Evolutionary conservation across 495 filamentous ascomycete genomes (phyloP).

Genomic region (Daldinia vernicosa): DNA sequence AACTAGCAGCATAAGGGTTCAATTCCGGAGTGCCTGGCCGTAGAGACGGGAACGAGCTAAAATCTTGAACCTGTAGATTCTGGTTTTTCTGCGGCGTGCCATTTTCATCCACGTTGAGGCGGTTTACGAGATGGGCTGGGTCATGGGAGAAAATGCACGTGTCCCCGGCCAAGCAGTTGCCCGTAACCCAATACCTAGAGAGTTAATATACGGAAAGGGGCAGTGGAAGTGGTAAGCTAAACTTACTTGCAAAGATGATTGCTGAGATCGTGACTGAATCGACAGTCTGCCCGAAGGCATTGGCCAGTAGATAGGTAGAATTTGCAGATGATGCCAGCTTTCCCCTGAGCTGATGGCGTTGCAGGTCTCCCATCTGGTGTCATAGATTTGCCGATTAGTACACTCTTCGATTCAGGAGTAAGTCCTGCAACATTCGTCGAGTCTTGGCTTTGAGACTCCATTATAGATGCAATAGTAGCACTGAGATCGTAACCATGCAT

Average conservation of each 20-base stretch:
- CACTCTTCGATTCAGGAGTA: conserved; percentile 61
- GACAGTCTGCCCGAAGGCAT: conserved; percentile 93
- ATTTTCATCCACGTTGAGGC: conserved; percentile 69
- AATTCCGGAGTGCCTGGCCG: conserved; percentile 70
- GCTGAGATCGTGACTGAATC: conserved; percentile 95
- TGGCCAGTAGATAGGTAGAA: conserved; percentile 93
- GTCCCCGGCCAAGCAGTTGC: conserved; percentile 92
- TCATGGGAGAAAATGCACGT: conserved; percentile 99
- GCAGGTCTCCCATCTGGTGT: conserved; percentile 72
- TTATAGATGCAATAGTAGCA: conserved; percentile 85
- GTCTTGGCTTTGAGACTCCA: conserved; percentile 66
- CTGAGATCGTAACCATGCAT: conserved; percentile 91
- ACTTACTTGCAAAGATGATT: conserved; percentile 98
- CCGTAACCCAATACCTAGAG: conserved; percentile 91
- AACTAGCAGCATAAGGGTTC: conserved; percentile 61
- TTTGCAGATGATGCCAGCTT: conserved; percentile 90
- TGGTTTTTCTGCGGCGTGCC: conserved; percentile 66
- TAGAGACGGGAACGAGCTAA: conserved; percentile 87
- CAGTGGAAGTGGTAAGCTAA: neutral
- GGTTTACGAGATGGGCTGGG: conserved; percentile 79
- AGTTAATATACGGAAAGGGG: conserved; percentile 41
- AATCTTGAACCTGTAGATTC: conserved; percentile 85
- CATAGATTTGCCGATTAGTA: conserved; percentile 93
- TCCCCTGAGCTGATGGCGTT: conserved; percentile 75
- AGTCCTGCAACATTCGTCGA: conserved; percentile 51